Evolutionary conservation across 1,284 basidiomycete species (phyloP).

Genomic region (Cerrena zonata): DNA sequence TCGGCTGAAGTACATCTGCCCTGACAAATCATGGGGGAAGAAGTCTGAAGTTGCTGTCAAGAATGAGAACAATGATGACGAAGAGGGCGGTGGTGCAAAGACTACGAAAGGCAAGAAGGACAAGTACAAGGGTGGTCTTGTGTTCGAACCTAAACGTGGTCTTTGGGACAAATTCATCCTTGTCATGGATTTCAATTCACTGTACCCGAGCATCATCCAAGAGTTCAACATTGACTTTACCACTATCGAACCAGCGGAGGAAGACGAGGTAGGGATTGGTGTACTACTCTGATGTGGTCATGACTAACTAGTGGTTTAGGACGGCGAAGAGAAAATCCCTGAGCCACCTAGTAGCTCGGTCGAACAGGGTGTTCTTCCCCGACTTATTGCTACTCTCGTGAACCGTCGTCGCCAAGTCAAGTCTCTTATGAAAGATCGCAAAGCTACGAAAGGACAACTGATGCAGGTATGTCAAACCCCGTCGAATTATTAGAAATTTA

Average conservation of each 20-base stretch:
- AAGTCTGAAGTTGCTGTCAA: constrained; percentile 54
- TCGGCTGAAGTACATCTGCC: constrained; percentile 90
- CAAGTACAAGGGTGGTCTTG: constrained; percentile 97
- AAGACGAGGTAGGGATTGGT: constrained; percentile 53
- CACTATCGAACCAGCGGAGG: constrained; percentile 74
- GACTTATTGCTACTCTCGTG: constrained; percentile 93
- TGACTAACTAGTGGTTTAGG: constrained; percentile 35
- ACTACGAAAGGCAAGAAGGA: constrained; percentile 73
- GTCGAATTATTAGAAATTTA: background rate
- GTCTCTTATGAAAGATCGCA: constrained; percentile 88
- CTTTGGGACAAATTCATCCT: constrained; percentile 96
- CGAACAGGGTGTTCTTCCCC: constrained; percentile 84
- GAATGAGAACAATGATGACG: constrained; percentile 60
- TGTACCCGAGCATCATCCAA: constrained; percentile 99
- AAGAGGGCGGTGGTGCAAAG: constrained; percentile 44
- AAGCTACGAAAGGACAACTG: constrained; percentile 68
- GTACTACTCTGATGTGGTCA: background rate
- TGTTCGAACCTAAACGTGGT: constrained; percentile 94
- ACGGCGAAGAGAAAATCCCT: constrained; percentile 81
- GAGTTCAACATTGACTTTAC: constrained; percentile 99
- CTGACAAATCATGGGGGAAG: constrained; percentile 88
- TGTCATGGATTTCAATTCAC: constrained; percentile 99
- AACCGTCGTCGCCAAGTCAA: constrained; percentile 88
- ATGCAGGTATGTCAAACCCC: constrained; percentile 60
- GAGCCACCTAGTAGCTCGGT: constrained; percentile 76